A percentile compares a stretch with the other conserved stretches of the same genome.
These are phyloP conservation scores for Boletus subparvulus DNA, from an alignment of 768 basidiomycete genomes.

Conservation along the genomic window DNA sequence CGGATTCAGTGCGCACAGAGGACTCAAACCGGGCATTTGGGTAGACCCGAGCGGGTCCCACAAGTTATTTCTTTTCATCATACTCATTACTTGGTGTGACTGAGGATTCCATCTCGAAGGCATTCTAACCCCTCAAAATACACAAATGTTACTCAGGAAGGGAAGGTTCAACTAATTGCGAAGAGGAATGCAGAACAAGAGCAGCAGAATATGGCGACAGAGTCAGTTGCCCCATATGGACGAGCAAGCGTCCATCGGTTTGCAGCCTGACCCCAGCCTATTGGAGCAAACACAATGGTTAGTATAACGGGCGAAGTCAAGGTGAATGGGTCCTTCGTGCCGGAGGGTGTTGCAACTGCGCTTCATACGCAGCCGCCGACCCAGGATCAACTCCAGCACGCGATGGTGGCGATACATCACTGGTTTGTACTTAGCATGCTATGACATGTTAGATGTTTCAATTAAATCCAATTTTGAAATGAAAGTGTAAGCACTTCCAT, in stretches of 20 bases:
- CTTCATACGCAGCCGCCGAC: too few relatives aligned
- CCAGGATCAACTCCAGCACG: too few relatives aligned
- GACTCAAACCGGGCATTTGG: background rate
- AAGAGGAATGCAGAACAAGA: conserved; percentile 26
- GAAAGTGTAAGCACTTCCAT: background rate
- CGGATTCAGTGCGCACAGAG: background rate
- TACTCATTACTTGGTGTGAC: background rate
- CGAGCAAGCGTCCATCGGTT: conserved; percentile 16
- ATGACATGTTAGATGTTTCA: background rate
- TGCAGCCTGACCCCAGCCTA: conserved; percentile 12
- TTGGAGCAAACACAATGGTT: conserved; percentile 10
- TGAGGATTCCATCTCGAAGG: background rate
- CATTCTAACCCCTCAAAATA: background rate
- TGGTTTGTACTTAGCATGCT: background rate
- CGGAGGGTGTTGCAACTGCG: too few relatives aligned
- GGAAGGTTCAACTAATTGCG: conserved; percentile 3
- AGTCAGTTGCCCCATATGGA: conserved; percentile 18
- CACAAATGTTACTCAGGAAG: too few relatives aligned
- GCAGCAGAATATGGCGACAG: conserved; percentile 19
- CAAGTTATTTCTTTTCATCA: conserved; percentile 7
- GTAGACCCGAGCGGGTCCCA: background rate
- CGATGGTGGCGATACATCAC: too few relatives aligned
- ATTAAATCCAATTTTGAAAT: background rate
- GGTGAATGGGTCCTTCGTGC: conserved; percentile 10
- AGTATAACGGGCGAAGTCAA: conserved; percentile 18